Base-by-base conservation (phyloP, 2,329 filamentous ascomycete genomes). In the Colletotrichum orbiculare region DNA sequence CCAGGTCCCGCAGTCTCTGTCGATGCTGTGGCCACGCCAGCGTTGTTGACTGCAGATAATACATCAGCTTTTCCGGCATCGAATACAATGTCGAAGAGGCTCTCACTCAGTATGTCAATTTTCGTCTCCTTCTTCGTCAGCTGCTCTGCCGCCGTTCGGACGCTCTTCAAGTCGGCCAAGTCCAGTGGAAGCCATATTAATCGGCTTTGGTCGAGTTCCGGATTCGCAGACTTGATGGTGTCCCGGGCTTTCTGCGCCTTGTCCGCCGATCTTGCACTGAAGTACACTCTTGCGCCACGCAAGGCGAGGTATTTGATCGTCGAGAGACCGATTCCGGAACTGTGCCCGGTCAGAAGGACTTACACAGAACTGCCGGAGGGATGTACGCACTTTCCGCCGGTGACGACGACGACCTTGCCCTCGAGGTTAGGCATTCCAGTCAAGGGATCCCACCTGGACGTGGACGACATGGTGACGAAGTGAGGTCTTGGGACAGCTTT, bases 221-320 rank as follows among this genome's bases (percentile, higher is more conserved):
- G 66, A 33, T 71, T 41, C 10, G 61, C 33, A 4, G 58, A 25
- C 1, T 48, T 39, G 5, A 73, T 42, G 4, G 49, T 37, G 5
- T 68, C 45, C 6, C 53, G 60, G 9, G 69, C 54, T 1, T 41
- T 45, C 3, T 60, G 43, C 2, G 71, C 69, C 39, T 70, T 73
- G 3, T 54, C 60, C 56, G 72, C 63, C 13, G 68, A 67, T 8
- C 73, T 60, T 12, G 71, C 64, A 1, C 69, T 69, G 37, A 71
- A 64, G 49, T 75, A 74, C 4, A 75, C 71, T 46, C 69, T 73
- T 8, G 72, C 72, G n/a, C 72, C 71, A 15, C 62, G 64, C 4
- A 68, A 49, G 6, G 69, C 72, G 2, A 74, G 68, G 15, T 69
- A 64, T 49, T 71, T 74, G 42, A 71, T 62, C 1, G 70, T 71